phyloP scores from a whole-genome alignment of 2,329 filamentous ascomycete species.

The Hymenoscyphus albidus region DNA sequence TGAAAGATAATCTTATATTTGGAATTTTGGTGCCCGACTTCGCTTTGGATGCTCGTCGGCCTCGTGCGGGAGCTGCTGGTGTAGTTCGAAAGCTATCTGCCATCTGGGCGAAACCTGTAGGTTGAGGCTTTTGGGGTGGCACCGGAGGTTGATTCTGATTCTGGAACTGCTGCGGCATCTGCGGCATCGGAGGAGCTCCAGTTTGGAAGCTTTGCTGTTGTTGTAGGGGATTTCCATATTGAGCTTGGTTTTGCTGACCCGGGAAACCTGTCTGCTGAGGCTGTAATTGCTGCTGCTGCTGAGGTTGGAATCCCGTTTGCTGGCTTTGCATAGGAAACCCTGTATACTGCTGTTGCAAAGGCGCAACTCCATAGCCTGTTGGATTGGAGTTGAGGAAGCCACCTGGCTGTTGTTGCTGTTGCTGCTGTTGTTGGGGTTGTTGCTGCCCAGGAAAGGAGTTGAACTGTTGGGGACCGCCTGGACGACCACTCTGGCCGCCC shows the following conservation, averaged over 20 bases:
- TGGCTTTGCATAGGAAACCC: slow-evolving; percentile 34
- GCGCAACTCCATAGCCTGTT: slow-evolving; percentile 36
- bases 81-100: slow-evolving; percentile 60
- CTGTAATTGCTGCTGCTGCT: slow-evolving; percentile 42
- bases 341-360: slow-evolving; percentile 33
- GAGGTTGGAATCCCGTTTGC: slow-evolving; percentile 51
- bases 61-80: slow-evolving; percentile 40
- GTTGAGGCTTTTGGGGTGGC: slow-evolving; percentile 60
- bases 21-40: slow-evolving; percentile 74
- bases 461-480: slow-evolving; percentile 61
- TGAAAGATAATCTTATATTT: slow-evolving; percentile 91
- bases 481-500: slow-evolving; percentile 72
- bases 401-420: slow-evolving; percentile 38
- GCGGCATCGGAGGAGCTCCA: slow-evolving; percentile 34
- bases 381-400: slow-evolving; percentile 29
- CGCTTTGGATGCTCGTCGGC: slow-evolving; percentile 47
- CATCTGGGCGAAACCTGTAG: slow-evolving; percentile 64
- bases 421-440: slow-evolving; percentile 37
- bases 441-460: slow-evolving; percentile 41
- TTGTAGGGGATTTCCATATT: slow-evolving; percentile 20
- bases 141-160: slow-evolving; percentile 52
- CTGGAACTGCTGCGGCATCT: slow-evolving; percentile 34
- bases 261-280: slow-evolving; percentile 60
- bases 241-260: slow-evolving; percentile 41
- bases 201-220: slow-evolving; percentile 41